Evolutionary conservation across 1,284 basidiomycete genomes (phyloP).

Genomic region (Papiliotrema nemorosa): DNA sequence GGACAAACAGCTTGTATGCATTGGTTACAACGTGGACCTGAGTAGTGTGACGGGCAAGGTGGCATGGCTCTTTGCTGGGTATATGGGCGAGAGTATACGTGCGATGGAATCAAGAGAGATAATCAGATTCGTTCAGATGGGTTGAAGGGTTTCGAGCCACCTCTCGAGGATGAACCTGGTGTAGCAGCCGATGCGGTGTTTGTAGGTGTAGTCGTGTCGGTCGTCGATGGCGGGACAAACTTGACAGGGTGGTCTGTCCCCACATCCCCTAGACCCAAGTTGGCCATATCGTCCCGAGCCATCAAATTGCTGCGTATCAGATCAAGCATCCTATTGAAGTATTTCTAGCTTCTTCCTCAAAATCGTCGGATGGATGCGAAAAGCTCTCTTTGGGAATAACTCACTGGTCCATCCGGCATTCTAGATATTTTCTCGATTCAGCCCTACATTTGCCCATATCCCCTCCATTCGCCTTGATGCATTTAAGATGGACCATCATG

Average conservation of each 20-base stretch:
- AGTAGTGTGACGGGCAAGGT: neutral
- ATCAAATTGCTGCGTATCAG: slow-evolving; percentile 66
- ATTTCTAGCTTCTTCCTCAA: no score
- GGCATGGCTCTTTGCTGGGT: neutral
- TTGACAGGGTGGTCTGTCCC: slow-evolving; percentile 3
- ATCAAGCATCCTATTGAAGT: no score
- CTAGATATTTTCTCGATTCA: slow-evolving; percentile 76
- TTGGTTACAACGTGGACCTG: neutral
- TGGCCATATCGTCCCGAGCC: slow-evolving; percentile 82
- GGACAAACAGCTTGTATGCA: neutral
- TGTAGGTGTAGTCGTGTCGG: no score
- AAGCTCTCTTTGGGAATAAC: slow-evolving; percentile 44
- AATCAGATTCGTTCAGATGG: neutral
- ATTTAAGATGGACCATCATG: slow-evolving; percentile 83
- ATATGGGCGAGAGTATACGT: no score
- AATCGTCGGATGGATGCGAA: no score
- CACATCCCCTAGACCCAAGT: slow-evolving; percentile 66
- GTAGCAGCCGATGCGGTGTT: neutral
- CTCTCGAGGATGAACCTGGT: neutral
- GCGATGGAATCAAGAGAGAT: no score
- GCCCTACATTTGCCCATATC: slow-evolving; percentile 77
- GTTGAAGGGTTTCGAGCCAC: neutral
- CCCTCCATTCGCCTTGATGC: slow-evolving; percentile 70
- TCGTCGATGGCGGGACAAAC: neutral
- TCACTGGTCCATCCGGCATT: slow-evolving; percentile 90